Base-by-base conservation (phyloP, 345 rosid genomes). In the Melaleuca quinquenervia region DNA sequence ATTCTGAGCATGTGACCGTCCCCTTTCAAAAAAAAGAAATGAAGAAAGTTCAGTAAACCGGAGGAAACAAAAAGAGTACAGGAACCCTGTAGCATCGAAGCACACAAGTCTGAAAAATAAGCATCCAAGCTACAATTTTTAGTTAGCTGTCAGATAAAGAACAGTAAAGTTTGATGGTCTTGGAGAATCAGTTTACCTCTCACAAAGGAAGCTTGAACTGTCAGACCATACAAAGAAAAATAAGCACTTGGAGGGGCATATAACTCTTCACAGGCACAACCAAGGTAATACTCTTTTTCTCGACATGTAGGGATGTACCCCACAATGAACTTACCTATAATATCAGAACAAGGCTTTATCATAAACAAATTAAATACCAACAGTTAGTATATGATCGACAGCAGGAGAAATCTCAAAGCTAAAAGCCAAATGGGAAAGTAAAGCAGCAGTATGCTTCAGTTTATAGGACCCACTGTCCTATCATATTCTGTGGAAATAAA, bases 201-300 rank as follows among this genome's bases (percentile, higher is more conserved):
- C 84, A 95, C 92, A 91, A 96, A 97, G 12, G 96, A 92, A 84
- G 98, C 95, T 92, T 96, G 95, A 91, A 96, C 97, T 27, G 96
- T 95, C 92, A 95, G 90, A 85, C 99, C 99, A 85, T 94, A 93
- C 84, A 96, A 89, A 56, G 95, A 97, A 86, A 95, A 95, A 91
- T 96, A 97, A 50, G 98, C 99, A 90, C 98, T 94, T 80, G 99
- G 97, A 78, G 99, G 99, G 70, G 97, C 95, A 88, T 96, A 97
- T 83, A 95, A 89, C 91, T 96, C 98, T 75, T 90, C 92, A 89
- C 99, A 97, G 50, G 96, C 95, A 90, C 95, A 93, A 21, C 95
- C 98, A 87, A 97, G 96, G 88, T 96, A 96, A 86, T 94, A 95
- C 88, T 97, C 98, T 88, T 95, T 96, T 87, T 95, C 95, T 89